phyloP scores from a whole-genome alignment of 305 asterid species.

The Fraxinus ornus region DNA sequence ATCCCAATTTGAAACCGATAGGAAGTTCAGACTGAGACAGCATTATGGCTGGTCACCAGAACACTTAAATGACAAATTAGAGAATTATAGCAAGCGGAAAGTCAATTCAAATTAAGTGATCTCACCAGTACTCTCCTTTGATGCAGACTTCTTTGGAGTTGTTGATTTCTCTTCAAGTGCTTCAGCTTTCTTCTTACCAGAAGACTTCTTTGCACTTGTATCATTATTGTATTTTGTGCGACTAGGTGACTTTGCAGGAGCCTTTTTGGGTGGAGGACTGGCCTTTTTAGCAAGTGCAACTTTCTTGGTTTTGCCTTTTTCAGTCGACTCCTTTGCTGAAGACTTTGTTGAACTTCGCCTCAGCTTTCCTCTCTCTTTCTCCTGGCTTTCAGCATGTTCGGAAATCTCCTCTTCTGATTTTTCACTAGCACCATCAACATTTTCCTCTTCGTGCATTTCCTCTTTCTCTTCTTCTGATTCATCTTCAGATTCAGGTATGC shows the following conservation, averaged over 20 bases:
- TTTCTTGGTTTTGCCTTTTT: conserved; percentile 43
- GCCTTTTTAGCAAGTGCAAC: conserved; percentile 36
- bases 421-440: conserved; percentile 36
- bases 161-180: conserved; percentile 48
- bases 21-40: conserved; percentile 23
- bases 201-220: conserved; percentile 50
- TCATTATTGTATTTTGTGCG: conserved; percentile 41
- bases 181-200: conserved; percentile 62
- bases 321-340: conserved; percentile 32
- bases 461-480: conserved; percentile 59
- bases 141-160: conserved; percentile 48
- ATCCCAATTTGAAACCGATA: conserved; percentile 16
- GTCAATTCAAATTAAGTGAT: background rate
- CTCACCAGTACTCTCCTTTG: conserved; percentile 68
- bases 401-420: conserved; percentile 67
- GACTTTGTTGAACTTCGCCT: conserved; percentile 27
- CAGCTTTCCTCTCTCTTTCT: conserved; percentile 41
- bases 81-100: conserved; percentile 1
- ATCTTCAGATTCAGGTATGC: conserved; percentile 50
- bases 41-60: conserved; percentile 20
- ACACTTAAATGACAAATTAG: background rate
- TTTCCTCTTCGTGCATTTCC: conserved; percentile 38
- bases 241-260: conserved; percentile 53
- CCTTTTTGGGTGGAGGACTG: conserved; percentile 49
- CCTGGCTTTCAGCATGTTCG: conserved; percentile 60